phyloP scores from a whole-genome alignment of 345 rosid species.

The Erysimum cheiranthoides region DNA sequence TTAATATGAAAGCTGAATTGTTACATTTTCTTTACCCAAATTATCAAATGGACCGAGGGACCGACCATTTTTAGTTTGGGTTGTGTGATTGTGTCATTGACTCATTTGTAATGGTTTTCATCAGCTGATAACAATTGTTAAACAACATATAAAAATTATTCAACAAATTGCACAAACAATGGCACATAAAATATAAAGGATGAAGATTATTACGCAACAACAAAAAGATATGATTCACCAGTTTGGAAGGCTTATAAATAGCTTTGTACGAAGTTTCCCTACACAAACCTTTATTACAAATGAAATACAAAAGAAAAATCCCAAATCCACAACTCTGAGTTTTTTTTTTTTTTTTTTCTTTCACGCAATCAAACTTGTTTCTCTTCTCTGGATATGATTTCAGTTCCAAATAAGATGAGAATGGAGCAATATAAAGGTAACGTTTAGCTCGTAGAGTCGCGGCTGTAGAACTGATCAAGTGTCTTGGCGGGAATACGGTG shows the following conservation, averaged over 20 bases:
- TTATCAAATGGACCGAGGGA: background rate
- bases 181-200: background rate
- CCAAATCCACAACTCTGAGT: slow-evolving; percentile 31
- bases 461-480: slow-evolving; percentile 85
- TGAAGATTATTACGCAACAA: slow-evolving; percentile 32
- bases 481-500: slow-evolving; percentile 99
- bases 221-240: slow-evolving; percentile 29
- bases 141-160: background rate
- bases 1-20: background rate
- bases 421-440: slow-evolving; percentile 19
- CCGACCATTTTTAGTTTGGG: background rate
- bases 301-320: slow-evolving; percentile 19
- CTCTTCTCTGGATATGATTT: slow-evolving; percentile 23
- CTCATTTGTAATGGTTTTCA: background rate
- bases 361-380: slow-evolving; percentile 30
- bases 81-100: background rate
- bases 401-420: slow-evolving; percentile 18
- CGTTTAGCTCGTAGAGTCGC: slow-evolving; percentile 57
- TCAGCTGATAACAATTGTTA: background rate
- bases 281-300: slow-evolving; percentile 42
- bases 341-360: background rate
- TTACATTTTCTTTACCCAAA: background rate
- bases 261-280: slow-evolving; percentile 18
- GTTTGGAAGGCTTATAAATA: slow-evolving; percentile 32
- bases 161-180: background rate